Conservation (phyloP, 2,329 filamentous ascomycete genomes). For the Magnaporthiopsis poae region DNA sequence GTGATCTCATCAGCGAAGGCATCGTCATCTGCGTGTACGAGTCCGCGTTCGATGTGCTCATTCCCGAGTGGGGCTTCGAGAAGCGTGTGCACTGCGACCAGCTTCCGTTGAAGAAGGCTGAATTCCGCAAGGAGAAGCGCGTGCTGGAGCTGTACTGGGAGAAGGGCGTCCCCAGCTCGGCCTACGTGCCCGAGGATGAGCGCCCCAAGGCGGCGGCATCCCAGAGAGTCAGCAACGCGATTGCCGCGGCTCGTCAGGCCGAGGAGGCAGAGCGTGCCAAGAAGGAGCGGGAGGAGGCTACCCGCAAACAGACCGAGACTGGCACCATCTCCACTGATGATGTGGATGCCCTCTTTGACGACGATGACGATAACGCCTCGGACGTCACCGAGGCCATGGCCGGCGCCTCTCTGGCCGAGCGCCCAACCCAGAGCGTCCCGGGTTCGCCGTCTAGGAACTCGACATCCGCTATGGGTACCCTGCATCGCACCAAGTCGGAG, state of each 20-base stretch:
- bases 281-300: conserved; percentile 81
- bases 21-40: conserved; percentile 97
- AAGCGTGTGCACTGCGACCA: conserved; percentile 99
- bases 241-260: conserved; percentile 67
- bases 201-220: conserved; percentile 73
- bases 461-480: conserved; percentile 51
- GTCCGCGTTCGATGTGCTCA: conserved; percentile 94
- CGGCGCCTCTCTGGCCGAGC: conserved; percentile 78
- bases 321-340: conserved; percentile 88
- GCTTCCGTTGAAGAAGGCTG: conserved; percentile 95
- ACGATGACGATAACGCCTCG: conserved; percentile 78
- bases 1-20: conserved; percentile 87
- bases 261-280: conserved; percentile 72
- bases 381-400: conserved; percentile 86
- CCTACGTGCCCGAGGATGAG: conserved; percentile 94
- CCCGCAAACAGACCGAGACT: conserved; percentile 88
- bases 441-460: conserved; percentile 76
- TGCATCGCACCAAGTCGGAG: conserved; percentile 85
- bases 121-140: conserved; percentile 92
- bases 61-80: conserved; percentile 96
- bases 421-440: conserved; percentile 89
- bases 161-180: conserved; percentile 93
- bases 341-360: conserved; percentile 89
- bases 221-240: conserved; percentile 63
- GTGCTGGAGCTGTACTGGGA: conserved; percentile 98